Conservation (phyloP, 352 stramenopile genomes). For the Pythium biforme region DNA sequence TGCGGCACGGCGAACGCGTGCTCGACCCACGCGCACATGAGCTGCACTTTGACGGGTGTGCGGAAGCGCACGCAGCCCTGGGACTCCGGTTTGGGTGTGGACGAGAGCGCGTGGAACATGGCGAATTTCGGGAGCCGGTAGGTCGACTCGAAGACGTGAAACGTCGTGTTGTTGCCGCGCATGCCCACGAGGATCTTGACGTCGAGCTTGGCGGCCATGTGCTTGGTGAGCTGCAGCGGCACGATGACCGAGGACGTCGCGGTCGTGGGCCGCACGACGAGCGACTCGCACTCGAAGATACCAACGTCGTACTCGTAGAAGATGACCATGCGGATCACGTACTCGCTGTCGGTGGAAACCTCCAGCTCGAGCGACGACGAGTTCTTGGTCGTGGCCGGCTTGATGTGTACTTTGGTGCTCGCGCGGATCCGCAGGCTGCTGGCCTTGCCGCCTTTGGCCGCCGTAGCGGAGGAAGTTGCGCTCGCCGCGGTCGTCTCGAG, state of each 20-base stretch:
- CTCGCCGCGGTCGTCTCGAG: constrained; percentile 50
- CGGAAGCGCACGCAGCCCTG: constrained; percentile 64
- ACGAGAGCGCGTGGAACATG: constrained; percentile 61
- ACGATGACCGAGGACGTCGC: constrained; percentile 49
- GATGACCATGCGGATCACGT: constrained; percentile 86
- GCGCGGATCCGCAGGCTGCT: constrained; percentile 48
- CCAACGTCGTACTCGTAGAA: constrained; percentile 86
- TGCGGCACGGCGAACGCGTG: constrained; percentile 53
- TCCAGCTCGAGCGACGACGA: constrained; percentile 74
- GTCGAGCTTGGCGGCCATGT: constrained; percentile 60
- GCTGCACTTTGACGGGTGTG: constrained; percentile 67
- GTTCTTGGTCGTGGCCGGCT: constrained; percentile 46
- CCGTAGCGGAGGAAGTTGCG: constrained; percentile 11
- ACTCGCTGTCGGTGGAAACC: constrained; percentile 81
- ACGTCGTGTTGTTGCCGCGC: constrained; percentile 69
- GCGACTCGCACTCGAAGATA: constrained; percentile 85
- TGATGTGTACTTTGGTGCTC: constrained; percentile 62
- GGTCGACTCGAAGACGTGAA: constrained; percentile 86
- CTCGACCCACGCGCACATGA: constrained; percentile 76
- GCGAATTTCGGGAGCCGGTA: constrained; percentile 87
- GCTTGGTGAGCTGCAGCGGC: constrained; percentile 63
- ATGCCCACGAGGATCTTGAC: constrained; percentile 80
- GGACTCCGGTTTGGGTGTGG: constrained; percentile 29
- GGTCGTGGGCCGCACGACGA: constrained; percentile 55
- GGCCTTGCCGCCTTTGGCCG: constrained; percentile 36